Evolutionary conservation across 257 asterid species (phyloP).

Genomic region (Nicotiana paniculata): DNA sequence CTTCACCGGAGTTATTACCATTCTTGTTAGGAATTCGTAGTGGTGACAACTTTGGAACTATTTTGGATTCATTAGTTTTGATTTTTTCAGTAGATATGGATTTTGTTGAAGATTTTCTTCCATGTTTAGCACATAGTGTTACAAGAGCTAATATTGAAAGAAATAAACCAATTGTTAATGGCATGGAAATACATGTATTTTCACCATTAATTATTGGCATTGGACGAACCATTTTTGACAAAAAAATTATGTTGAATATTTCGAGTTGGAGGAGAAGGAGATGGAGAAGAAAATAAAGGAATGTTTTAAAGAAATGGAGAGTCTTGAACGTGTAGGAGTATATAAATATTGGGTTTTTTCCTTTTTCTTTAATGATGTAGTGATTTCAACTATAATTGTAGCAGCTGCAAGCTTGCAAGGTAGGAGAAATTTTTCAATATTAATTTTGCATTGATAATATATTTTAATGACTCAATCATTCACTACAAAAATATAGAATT

Average conservation of each 20-base stretch:
- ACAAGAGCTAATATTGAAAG: constrained; percentile 44
- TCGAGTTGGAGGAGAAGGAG: neutral
- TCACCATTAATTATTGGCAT: constrained; percentile 16
- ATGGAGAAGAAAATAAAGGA: neutral
- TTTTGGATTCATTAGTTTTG: constrained; percentile 12
- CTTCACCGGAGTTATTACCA: neutral
- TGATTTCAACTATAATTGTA: constrained; percentile 10
- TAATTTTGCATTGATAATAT: neutral
- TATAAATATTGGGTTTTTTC: neutral
- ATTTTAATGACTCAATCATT: neutral
- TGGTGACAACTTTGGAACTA: constrained; percentile 20
- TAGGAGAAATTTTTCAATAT: constrained; percentile 16
- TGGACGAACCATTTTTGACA: constrained; percentile 46
- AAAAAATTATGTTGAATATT: neutral
- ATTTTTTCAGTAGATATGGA: neutral
- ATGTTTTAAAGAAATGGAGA: neutral
- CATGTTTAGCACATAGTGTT: constrained; percentile 60
- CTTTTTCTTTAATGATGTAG: neutral
- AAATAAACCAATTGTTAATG: constrained; percentile 56
- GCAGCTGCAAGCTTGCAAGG: constrained; percentile 36
- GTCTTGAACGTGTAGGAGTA: neutral
- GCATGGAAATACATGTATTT: constrained; percentile 20
- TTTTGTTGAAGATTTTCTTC: constrained; percentile 19
- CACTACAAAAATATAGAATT: no score
- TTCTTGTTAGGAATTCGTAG: neutral